Conservation (phyloP, 75 land plant genomes). For the Pinus taeda region DNA sequence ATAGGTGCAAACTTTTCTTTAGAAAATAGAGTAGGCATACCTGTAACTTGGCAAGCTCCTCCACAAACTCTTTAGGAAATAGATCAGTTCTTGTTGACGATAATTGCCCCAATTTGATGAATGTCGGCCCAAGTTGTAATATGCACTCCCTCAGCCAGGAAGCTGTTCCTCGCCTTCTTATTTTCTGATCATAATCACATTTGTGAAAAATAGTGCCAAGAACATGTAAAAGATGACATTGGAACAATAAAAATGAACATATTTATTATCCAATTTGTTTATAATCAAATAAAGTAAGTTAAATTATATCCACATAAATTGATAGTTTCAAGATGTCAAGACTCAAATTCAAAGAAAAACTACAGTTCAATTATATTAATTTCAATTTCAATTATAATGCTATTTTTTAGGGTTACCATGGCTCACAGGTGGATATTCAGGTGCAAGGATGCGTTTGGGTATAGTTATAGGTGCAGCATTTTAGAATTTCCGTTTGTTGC, state of each 20-base stretch:
- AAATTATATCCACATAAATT: no score
- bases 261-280: background rate
- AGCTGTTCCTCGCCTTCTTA: conserved; percentile 73
- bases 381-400: no score
- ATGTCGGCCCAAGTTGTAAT: conserved; percentile 91
- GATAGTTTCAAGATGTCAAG: no score
- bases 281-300: background rate
- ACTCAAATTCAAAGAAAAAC: no score
- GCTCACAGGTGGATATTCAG: no score
- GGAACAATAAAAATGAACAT: background rate
- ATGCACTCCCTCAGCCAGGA: conserved; percentile 85
- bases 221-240: background rate
- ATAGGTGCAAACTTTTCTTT: background rate
- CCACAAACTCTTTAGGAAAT: conserved; percentile 90
- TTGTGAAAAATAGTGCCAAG: background rate
- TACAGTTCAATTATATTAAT: no score
- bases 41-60: conserved; percentile 96
- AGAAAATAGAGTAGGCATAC: conserved; percentile 24
- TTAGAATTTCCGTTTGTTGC: no score
- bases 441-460: no score
- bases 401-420: no score
- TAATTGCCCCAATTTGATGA: conserved; percentile 92
- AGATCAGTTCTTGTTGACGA: conserved; percentile 96
- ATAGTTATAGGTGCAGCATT: no score
- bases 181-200: conserved; percentile 38